Evolutionary conservation across 2,329 filamentous ascomycete genomes (phyloP), one percentile per base, ranked within the genome.

Genomic region (Venturia aucupariae): DNA sequence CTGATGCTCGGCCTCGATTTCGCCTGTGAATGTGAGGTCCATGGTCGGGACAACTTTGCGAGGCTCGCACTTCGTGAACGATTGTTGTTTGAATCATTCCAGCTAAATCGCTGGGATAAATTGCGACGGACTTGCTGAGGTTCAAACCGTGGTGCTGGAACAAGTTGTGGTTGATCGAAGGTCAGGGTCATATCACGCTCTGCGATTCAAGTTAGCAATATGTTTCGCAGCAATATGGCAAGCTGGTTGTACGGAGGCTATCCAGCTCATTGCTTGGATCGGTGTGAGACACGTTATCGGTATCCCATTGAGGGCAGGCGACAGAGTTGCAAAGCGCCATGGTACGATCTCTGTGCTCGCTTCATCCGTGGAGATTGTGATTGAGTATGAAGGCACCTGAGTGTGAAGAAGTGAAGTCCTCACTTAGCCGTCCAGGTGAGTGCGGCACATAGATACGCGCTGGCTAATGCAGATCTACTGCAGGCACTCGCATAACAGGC

Each of bases 1-100:
- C 72, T 68, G 39, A 77, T 77, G 63, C 68, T 73, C 8, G 72
- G 75, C 48, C 74, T 72, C 4, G 51, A 57, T 57, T 22, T 57
- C 30, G 51, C 46, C 10, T 32, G 60, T 32, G 38, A 32, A 19
- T 61, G 46, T 44, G 63, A 64, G 24, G 51, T 64, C 39, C 46
- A 64, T 30, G 63, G 55, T 11, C 51, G 15, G 27, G 35, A 42
- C n/a, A 64, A 11, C 11, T n/a, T 61, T 17, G 55, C 61, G 15
- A 64, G 44, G 32, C 54, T 64, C n/a, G 62, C 1, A 32, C 48
- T 63, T 57, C 46, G 44, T 27, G 62, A 42, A n/a, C 51, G 51
- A n/a, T 35, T 57, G 32, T 38, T 30, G 10, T 38, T 32, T 38
- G 48, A 41, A 15, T 35, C 30, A 38, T 32, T n/a, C 61, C 46